phyloP scores from a whole-genome alignment of 495 filamentous ascomycete genomes.

The Tuber brumale region DNA sequence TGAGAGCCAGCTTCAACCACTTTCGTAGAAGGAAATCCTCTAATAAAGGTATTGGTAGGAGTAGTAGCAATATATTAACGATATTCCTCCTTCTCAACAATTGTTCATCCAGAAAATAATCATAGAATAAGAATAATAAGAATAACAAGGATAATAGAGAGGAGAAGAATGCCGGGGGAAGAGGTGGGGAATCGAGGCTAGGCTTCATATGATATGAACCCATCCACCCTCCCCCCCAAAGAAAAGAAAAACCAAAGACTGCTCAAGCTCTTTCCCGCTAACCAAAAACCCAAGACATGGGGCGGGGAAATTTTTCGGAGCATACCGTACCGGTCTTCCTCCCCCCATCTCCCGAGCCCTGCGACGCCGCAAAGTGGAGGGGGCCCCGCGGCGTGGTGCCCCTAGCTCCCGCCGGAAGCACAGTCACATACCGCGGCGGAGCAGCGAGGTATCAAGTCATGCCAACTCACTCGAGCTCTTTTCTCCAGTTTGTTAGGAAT shows the following conservation, averaged over 20 bases:
- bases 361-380: background rate
- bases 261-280: background rate
- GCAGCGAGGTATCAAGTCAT: background rate
- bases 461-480: background rate
- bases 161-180: background rate
- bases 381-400: background rate
- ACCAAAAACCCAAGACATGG: background rate
- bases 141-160: background rate
- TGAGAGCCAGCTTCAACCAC: background rate
- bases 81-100: background rate
- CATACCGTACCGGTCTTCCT: background rate
- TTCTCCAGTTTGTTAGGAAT: background rate
- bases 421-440: background rate
- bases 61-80: background rate
- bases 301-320: background rate
- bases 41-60: background rate
- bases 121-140: background rate
- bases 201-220: background rate
- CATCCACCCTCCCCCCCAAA: background rate
- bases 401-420: background rate
- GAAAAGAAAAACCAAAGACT: background rate
- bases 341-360: background rate
- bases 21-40: background rate
- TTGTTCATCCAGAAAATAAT: background rate
- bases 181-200: background rate